Conservation (phyloP, 2,329 filamentous ascomycete species). For the Penicillium rolfsii region DNA sequence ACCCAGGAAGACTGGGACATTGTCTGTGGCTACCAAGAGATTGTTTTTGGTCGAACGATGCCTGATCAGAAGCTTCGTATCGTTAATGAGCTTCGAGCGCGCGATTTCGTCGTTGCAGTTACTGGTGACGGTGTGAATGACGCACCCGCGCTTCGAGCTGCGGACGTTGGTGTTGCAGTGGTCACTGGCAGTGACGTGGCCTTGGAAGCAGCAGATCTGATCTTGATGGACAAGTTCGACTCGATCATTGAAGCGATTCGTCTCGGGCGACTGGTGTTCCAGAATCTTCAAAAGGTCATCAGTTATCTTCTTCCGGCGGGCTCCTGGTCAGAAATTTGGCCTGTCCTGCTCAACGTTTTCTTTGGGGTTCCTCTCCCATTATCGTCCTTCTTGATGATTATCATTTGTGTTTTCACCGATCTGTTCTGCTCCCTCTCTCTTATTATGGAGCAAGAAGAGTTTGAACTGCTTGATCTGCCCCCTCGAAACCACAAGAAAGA, state of each 20-base stretch:
- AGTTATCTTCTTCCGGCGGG: slow-evolving; percentile 56
- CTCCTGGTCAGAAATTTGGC: slow-evolving; percentile 61
- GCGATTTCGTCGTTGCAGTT: slow-evolving; percentile 51
- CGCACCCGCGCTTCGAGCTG: slow-evolving; percentile 60
- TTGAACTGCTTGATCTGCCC: slow-evolving; percentile 56
- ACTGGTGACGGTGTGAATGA: slow-evolving; percentile 66
- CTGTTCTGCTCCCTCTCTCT: slow-evolving; percentile 56
- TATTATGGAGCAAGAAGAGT: slow-evolving; percentile 61
- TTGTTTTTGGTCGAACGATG: slow-evolving; percentile 6
- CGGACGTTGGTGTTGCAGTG: slow-evolving; percentile 66
- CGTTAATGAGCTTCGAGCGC: slow-evolving; percentile 6
- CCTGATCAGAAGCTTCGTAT: slow-evolving; percentile 3
- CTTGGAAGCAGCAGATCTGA: slow-evolving; percentile 63
- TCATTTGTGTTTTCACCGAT: slow-evolving; percentile 61
- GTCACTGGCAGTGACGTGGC: slow-evolving; percentile 64
- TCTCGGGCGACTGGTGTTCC: slow-evolving; percentile 40
- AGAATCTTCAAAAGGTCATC: slow-evolving; percentile 45
- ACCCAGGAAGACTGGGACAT: slow-evolving; percentile 4
- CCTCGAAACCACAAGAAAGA: slow-evolving; percentile 57
- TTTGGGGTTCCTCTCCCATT: slow-evolving; percentile 58
- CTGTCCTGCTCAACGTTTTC: slow-evolving; percentile 60
- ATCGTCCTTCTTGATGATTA: slow-evolving; percentile 61
- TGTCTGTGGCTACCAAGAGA: slow-evolving; percentile 6
- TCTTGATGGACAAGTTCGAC: slow-evolving; percentile 50
- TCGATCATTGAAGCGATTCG: slow-evolving; percentile 41